Percentiles rank a stretch among this genome's conserved stretches.
Evolutionary conservation across 2,329 filamentous ascomycete species (phyloP).

Genomic region (Penicillium brevicompactum): DNA sequence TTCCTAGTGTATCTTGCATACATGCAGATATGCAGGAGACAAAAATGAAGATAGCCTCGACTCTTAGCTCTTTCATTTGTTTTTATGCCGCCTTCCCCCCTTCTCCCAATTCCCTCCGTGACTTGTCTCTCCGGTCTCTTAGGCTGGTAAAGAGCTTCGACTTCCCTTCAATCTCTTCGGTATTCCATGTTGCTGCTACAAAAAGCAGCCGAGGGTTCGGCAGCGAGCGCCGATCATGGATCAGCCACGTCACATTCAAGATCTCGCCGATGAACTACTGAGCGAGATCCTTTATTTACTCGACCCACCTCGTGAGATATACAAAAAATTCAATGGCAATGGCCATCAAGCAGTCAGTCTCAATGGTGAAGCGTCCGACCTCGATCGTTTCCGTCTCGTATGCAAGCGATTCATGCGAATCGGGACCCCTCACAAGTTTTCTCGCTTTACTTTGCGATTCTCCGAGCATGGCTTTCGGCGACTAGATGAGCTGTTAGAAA

Average conservation of each 20-base stretch:
- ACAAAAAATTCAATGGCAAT: slow-evolving; percentile 4
- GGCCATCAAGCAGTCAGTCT: slow-evolving; percentile 7
- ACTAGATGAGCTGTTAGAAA: slow-evolving; percentile 36
- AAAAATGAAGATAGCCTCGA: slow-evolving; percentile 15
- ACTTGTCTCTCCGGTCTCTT: slow-evolving; percentile 15
- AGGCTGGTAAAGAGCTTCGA: slow-evolving; percentile 10
- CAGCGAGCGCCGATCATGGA: slow-evolving; percentile 38
- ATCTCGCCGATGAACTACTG: slow-evolving; percentile 41
- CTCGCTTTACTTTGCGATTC: slow-evolving; percentile 40
- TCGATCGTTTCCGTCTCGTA: slow-evolving; percentile 45
- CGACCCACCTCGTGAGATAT: slow-evolving; percentile 12
- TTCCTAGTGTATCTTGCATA: slow-evolving; percentile 18
- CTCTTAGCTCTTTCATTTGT: slow-evolving; percentile 12
- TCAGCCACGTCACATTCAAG: slow-evolving; percentile 33
- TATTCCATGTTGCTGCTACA: slow-evolving; percentile 37
- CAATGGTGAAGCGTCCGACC: slow-evolving; percentile 36
- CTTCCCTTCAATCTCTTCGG: slow-evolving; percentile 9
- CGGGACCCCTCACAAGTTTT: slow-evolving; percentile 42
- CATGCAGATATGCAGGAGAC: background rate
- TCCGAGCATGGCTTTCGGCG: slow-evolving; percentile 38
- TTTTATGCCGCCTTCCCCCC: slow-evolving; percentile 11
- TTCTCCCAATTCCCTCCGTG: slow-evolving; percentile 13
- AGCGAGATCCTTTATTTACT: slow-evolving; percentile 36
- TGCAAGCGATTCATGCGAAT: slow-evolving; percentile 45
- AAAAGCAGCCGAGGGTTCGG: slow-evolving; percentile 35